phyloP scores from a whole-genome alignment of 208 protist species.

The Vickermania ingenoplastis region DNA sequence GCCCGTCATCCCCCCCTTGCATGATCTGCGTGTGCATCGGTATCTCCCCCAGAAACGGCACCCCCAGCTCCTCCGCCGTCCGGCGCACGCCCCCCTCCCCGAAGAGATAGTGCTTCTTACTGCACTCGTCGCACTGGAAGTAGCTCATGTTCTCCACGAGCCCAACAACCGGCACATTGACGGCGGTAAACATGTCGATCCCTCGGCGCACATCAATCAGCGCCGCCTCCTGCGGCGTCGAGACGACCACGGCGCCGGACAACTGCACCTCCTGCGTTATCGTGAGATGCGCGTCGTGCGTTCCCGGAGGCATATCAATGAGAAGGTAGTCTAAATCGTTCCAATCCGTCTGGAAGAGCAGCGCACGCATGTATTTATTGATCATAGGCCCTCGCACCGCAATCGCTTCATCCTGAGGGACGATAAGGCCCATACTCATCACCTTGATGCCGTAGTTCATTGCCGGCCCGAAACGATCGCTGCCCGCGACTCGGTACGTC shows the following conservation, averaged over 20 bases:
- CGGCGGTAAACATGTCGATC: constrained; percentile 94
- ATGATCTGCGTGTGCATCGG: constrained; percentile 89
- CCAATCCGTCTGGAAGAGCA: constrained; percentile 88
- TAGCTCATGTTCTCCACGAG: constrained; percentile 98
- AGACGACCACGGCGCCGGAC: constrained; percentile 94
- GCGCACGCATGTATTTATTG: constrained; percentile 82
- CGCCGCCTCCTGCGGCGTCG: constrained; percentile 94
- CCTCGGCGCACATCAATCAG: constrained; percentile 86
- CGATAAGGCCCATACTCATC: constrained; percentile 89
- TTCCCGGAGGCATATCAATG: constrained; percentile 91
- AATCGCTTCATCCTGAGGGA: constrained; percentile 83
- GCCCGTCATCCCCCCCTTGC: constrained; percentile 85
- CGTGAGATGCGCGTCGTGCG: constrained; percentile 88
- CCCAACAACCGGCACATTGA: constrained; percentile 93
- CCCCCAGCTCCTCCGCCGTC: constrained; percentile 75
- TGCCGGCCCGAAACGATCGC: constrained; percentile 72
- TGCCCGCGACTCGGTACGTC: constrained; percentile 75
- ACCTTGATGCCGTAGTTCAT: constrained; percentile 89
- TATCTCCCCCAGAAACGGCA: constrained; percentile 90
- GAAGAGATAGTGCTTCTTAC: constrained; percentile 87
- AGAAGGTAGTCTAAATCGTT: constrained; percentile 89
- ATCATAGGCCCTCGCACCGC: constrained; percentile 89
- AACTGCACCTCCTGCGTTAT: constrained; percentile 83
- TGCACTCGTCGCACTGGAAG: constrained; percentile 91
- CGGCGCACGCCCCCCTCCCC: constrained; percentile 81